Percentiles rank a stretch among this genome's conserved stretches.
These are phyloP conservation scores for Boletus pseudo-olivaceus DNA, from an alignment of 768 basidiomycete genomes.

Conservation along the genomic window DNA sequence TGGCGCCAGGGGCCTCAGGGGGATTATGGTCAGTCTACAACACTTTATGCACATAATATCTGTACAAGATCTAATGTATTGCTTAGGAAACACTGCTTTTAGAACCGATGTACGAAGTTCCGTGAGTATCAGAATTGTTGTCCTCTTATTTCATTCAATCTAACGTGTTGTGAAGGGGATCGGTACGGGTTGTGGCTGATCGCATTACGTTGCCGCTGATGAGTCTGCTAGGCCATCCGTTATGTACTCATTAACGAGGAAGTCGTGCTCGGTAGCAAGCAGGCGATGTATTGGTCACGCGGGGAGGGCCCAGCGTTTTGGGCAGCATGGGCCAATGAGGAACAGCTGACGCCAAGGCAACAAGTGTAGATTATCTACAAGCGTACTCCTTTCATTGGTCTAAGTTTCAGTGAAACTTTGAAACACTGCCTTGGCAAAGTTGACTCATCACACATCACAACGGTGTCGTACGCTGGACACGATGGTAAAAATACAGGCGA, in stretches of 20 bases:
- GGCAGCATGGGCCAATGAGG: constrained; percentile 74
- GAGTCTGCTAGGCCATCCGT: constrained; percentile 57
- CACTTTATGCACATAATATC: not conserved
- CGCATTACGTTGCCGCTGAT: constrained; percentile 6
- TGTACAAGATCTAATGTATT: not conserved
- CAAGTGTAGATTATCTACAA: constrained; percentile 8
- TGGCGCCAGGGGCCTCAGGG: constrained; percentile 85
- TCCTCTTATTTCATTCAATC: not conserved
- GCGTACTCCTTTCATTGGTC: not conserved
- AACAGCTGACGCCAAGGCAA: constrained; percentile 31
- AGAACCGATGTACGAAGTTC: constrained; percentile 91
- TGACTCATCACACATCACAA: not conserved
- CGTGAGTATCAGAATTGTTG: constrained; percentile 51
- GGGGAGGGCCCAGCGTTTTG: constrained; percentile 68
- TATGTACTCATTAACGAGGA: constrained; percentile 79
- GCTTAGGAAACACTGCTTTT: constrained; percentile 71
- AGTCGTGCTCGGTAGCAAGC: constrained; percentile 59
- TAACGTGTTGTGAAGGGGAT: constrained; percentile 45
- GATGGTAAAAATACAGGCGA: not conserved
- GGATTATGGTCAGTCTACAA: constrained; percentile 66
- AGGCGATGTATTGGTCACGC: constrained; percentile 73
- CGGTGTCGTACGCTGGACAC: not conserved
- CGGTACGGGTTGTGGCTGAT: constrained; percentile 42
- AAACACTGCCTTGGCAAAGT: not conserved
- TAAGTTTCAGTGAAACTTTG: not conserved